Percentiles rank a stretch among this genome's conserved stretches.
These are phyloP conservation scores for Ocimum tenuiflorum DNA, from an alignment of 257 asterid species.

Conservation along the genomic window DNA sequence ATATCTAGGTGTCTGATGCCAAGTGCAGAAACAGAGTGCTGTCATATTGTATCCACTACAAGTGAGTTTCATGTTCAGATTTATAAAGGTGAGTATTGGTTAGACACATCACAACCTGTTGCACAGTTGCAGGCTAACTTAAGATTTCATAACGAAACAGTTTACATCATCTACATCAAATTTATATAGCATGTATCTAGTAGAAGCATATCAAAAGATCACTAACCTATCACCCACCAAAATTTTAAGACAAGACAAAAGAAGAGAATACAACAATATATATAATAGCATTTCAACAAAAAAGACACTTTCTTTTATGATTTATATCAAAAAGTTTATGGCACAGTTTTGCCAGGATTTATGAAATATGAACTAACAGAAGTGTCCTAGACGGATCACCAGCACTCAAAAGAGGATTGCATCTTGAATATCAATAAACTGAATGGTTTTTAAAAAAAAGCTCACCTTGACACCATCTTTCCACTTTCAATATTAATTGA, in stretches of 20 bases:
- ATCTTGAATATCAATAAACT: neutral
- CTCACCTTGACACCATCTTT: neutral
- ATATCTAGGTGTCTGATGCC: neutral
- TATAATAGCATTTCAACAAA: neutral
- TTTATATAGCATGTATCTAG: neutral
- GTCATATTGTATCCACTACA: neutral
- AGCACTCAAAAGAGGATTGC: neutral
- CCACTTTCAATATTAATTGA: neutral
- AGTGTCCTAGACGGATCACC: neutral
- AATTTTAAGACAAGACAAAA: neutral
- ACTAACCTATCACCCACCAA: neutral
- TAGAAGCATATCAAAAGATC: constrained; percentile 10
- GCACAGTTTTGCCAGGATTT: neutral
- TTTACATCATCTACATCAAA: neutral
- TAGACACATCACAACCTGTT: neutral
- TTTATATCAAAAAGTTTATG: too few species aligned
- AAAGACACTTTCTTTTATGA: too few species aligned
- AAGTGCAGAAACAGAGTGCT: neutral
- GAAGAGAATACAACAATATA: neutral
- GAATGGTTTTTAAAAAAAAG: neutral
- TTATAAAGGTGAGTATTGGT: neutral
- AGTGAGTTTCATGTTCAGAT: neutral
- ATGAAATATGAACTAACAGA: neutral
- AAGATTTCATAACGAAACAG: neutral
- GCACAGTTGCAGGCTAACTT: neutral